Percentiles rank a stretch among this genome's conserved stretches.
phyloP scores from a whole-genome alignment of 768 basidiomycete species.

The Russula abietina region DNA sequence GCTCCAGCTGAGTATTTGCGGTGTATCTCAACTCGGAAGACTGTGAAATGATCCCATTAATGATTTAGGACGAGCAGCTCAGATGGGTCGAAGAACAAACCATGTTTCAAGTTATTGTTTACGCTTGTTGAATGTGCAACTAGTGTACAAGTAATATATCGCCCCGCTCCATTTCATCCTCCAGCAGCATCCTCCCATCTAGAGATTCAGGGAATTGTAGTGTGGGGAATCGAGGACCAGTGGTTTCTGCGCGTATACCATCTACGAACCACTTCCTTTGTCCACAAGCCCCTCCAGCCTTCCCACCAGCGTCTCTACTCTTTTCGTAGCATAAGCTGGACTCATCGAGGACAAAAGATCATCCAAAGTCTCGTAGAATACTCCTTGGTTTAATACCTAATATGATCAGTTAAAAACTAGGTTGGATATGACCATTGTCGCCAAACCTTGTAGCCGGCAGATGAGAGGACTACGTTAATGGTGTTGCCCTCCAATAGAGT shows the following conservation, averaged over 20 bases:
- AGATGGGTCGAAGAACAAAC: slow-evolving; percentile 22
- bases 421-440: neutral
- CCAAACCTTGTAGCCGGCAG: slow-evolving; percentile 21
- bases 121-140: neutral
- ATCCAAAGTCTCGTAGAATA: slow-evolving; percentile 22
- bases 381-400: slow-evolving; percentile 6
- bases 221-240: neutral
- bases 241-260: neutral
- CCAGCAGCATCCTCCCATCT: neutral
- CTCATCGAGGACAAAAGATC: slow-evolving; percentile 21
- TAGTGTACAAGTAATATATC: neutral
- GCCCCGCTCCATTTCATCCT: neutral
- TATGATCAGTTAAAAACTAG: neutral
- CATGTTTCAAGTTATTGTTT: slow-evolving; percentile 16
- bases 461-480: slow-evolving; percentile 15
- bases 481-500: slow-evolving; percentile 16
- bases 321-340: slow-evolving; percentile 10
- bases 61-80: slow-evolving; percentile 5
- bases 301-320: slow-evolving; percentile 6
- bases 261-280: neutral
- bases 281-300: slow-evolving; percentile 8
- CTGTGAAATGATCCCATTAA: slow-evolving; percentile 34
- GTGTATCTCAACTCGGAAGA: slow-evolving; percentile 93
- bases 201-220: neutral
- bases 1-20: slow-evolving; percentile 92